Percentiles rank a stretch among this genome's conserved stretches.
phyloP scores from a whole-genome alignment of 768 basidiomycete genomes.

The Lactarius pseudohatsudake region DNA sequence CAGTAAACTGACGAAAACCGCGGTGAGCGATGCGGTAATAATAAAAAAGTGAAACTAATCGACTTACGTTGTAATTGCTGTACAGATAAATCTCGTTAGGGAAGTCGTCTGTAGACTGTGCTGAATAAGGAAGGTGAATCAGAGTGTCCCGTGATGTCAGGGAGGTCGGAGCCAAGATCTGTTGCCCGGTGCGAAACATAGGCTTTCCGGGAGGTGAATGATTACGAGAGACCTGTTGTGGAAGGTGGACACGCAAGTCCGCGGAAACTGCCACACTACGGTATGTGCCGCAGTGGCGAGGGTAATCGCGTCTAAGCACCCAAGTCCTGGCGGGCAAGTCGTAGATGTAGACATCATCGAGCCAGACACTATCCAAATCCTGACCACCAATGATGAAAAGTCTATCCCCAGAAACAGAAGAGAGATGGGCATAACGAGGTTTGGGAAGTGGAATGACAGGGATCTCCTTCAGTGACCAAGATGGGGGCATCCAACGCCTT shows the following conservation, averaged over 20 bases:
- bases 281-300: conserved; percentile 95
- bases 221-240: conserved; percentile 57
- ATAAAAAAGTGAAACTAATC: conserved; percentile 1
- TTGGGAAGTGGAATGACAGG: conserved; percentile 63
- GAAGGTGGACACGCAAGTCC: conserved; percentile 60
- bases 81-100: conserved; percentile 89
- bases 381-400: conserved; percentile 95
- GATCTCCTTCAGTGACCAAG: conserved; percentile 38
- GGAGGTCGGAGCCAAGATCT: conserved; percentile 41
- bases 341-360: conserved; percentile 90
- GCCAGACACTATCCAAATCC: conserved; percentile 89
- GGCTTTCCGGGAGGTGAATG: conserved; percentile 50
- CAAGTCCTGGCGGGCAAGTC: conserved; percentile 73
- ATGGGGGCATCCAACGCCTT: conserved; percentile 66
- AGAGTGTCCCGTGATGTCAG: conserved; percentile 59
- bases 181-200: conserved; percentile 54
- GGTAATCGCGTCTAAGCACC: conserved; percentile 78
- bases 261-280: conserved; percentile 88
- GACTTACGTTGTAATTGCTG: conserved; percentile 90
- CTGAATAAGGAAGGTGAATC: conserved; percentile 75
- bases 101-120: conserved; percentile 65
- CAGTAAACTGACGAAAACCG: conserved; percentile 64
- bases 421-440: conserved; percentile 93
- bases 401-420: conserved; percentile 77
- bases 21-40: conserved; percentile 25